These are phyloP conservation scores for Leccinum sublutescens DNA, from an alignment of 768 basidiomycete species.

Conservation along the genomic window DNA sequence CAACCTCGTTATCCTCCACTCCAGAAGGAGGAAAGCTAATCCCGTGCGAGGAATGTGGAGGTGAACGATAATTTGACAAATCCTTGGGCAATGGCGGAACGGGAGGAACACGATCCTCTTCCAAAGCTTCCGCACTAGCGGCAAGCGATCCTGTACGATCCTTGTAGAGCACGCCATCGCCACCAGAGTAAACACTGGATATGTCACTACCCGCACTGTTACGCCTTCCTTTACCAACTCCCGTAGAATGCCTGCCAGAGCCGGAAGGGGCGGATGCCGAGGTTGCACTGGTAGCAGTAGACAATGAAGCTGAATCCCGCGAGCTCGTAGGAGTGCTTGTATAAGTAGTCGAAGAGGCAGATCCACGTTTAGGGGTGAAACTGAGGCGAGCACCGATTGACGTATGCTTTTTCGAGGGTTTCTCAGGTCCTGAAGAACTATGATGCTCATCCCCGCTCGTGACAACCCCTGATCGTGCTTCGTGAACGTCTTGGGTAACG, in stretches of 20 bases:
- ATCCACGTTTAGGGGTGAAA: slow-evolving; percentile 84
- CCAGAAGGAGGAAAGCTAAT: slow-evolving; percentile 48
- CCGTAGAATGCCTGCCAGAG: slow-evolving; percentile 70
- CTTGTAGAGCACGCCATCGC: slow-evolving; percentile 58
- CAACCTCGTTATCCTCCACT: slow-evolving; percentile 46
- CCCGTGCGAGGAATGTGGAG: slow-evolving; percentile 57
- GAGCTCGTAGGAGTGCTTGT: slow-evolving; percentile 81
- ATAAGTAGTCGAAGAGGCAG: slow-evolving; percentile 86
- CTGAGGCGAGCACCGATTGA: slow-evolving; percentile 61
- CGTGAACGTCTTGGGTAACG: slow-evolving; percentile 38
- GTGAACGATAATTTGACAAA: slow-evolving; percentile 72
- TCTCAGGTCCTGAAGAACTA: slow-evolving; percentile 49
- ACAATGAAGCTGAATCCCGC: slow-evolving; percentile 83
- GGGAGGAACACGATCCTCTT: slow-evolving; percentile 77
- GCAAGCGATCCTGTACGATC: slow-evolving; percentile 67
- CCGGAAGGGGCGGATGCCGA: slow-evolving; percentile 60
- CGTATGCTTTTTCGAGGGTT: slow-evolving; percentile 64
- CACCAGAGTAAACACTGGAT: slow-evolving; percentile 66
- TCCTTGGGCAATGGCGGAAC: slow-evolving; percentile 94
- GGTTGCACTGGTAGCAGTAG: slow-evolving; percentile 72
- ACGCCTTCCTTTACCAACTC: slow-evolving; percentile 57
- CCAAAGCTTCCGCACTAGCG: slow-evolving; percentile 55
- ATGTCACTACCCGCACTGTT: slow-evolving; percentile 88
- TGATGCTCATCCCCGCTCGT: slow-evolving; percentile 59
- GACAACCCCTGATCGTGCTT: slow-evolving; percentile 42